These are phyloP conservation scores for Hymenoscyphus fructigenus DNA, from an alignment of 2,329 filamentous ascomycete species.

Conservation along the genomic window DNA sequence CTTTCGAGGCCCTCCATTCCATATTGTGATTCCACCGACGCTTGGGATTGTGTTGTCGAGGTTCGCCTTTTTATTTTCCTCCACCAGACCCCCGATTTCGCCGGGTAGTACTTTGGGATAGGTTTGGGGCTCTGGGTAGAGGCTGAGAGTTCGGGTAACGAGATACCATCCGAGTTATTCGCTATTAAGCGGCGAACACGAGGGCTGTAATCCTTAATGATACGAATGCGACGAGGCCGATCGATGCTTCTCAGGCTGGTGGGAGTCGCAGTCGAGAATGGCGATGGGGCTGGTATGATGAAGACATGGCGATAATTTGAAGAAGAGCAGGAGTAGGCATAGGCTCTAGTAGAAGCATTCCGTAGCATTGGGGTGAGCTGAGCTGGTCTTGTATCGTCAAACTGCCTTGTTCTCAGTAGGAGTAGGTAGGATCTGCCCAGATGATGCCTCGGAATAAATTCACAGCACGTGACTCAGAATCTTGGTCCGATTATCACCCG, in stretches of 20 bases:
- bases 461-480: too few relatives aligned
- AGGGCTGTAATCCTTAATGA: too few relatives aligned
- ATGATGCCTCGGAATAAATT: not conserved
- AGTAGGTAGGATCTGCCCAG: not conserved
- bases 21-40: not conserved
- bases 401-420: not conserved
- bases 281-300: not conserved
- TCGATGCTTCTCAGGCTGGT: not conserved
- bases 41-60: not conserved
- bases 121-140: too few relatives aligned
- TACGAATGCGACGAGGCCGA: not conserved
- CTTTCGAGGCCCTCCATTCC: slow-evolving; percentile 17
- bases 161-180: too few relatives aligned
- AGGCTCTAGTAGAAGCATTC: not conserved
- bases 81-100: not conserved
- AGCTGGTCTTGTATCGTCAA: not conserved
- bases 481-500: too few relatives aligned
- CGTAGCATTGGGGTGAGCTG: not conserved
- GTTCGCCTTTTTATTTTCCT: not conserved
- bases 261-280: not conserved
- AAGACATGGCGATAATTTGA: not conserved
- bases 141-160: too few relatives aligned
- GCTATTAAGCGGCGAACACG: too few relatives aligned
- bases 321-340: not conserved
- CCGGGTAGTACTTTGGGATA: too few relatives aligned